Base-by-base conservation (phyloP, 2,329 filamentous ascomycete species). In the Penicillium sp. region DNA sequence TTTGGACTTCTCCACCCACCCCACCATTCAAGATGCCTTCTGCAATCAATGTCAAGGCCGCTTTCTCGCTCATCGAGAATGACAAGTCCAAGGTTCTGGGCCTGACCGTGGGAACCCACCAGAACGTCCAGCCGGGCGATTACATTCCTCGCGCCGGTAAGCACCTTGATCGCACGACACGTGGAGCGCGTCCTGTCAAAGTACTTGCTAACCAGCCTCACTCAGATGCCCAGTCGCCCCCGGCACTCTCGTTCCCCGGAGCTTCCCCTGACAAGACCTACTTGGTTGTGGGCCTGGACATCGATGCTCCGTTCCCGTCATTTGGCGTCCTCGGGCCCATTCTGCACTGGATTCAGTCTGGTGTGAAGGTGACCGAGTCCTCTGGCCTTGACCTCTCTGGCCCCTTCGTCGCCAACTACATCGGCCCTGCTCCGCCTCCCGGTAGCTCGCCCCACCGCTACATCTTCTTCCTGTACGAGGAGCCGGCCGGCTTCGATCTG, bases 371-470 rank as follows among this genome's bases (percentile, higher is more conserved):
- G 13, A 40, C 39, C 6, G 48, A 33, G 11, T 34, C 49, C 0
- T 33, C 38, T 13, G 29, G 18, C 6, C 45, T 59, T 4, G 41
- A 41, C 10, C 36, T 37, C 4, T 41, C 41, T 6, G 43, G 41
- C 1, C 59, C 56, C 6, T 60, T 57, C 23, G 39, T 63, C 8
- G 56, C 55, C 2, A 54, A 62, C 34, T 77, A 72, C 47, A 65
- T 73, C 33, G 68, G 63, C 0, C 73, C 75, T 2, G 65, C 62
- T 3, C 73, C 74, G n/a, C 74, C 74, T 9, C 68, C 68, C 1
- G 48, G 58, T 5, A 72, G 70, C 40, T 48, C 60, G 6, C 70
- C 74, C 7, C 74, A 77, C 55, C 70, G 74, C 0, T 77, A 77
- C 48, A 40, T 65, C 3, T 77, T 76, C 50, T 63, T 75, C 42